A percentile compares a stretch with the other conserved stretches of the same genome.
Evolutionary conservation across 805 yeast genomes (phyloP).

Genomic region (Candida taoyuanica): DNA sequence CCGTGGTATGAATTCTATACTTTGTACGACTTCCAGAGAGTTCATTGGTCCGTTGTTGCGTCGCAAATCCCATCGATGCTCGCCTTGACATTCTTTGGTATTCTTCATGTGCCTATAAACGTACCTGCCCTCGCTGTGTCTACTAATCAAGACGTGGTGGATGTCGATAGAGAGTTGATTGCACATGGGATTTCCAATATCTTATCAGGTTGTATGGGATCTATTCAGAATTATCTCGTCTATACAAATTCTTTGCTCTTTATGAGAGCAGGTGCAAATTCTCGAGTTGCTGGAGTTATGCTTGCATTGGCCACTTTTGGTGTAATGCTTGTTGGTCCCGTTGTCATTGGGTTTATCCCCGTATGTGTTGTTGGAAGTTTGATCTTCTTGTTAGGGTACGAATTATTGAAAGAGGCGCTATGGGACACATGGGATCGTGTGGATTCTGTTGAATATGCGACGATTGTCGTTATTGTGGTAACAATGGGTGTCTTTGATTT

Average conservation of each 20-base stretch:
- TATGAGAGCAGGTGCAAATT: slow-evolving; percentile 92
- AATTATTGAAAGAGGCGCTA: slow-evolving; percentile 78
- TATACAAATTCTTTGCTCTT: slow-evolving; percentile 91
- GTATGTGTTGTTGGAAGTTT: slow-evolving; percentile 94
- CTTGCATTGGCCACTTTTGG: slow-evolving; percentile 75
- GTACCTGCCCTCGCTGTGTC: slow-evolving; percentile 96
- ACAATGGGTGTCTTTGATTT: slow-evolving; percentile 96
- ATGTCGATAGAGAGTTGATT: slow-evolving; percentile 87
- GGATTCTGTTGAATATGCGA: slow-evolving; percentile 71
- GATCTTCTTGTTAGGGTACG: slow-evolving; percentile 87
- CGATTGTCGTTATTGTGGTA: slow-evolving; percentile 80
- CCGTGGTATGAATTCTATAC: slow-evolving; percentile 91
- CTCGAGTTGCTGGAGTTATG: slow-evolving; percentile 83
- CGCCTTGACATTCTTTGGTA: slow-evolving; percentile 93
- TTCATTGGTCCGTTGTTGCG: slow-evolving; percentile 69
- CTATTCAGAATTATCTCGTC: slow-evolving; percentile 91
- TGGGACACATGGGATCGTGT: slow-evolving; percentile 80
- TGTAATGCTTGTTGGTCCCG: slow-evolving; percentile 87
- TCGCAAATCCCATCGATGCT: slow-evolving; percentile 86
- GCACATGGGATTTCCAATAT: slow-evolving; percentile 94
- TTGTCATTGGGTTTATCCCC: slow-evolving; percentile 89
- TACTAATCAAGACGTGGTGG: slow-evolving; percentile 73
- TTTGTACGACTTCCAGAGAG: slow-evolving; percentile 61
- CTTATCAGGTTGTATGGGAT: slow-evolving; percentile 76
- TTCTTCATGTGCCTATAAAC: slow-evolving; percentile 93